Evolutionary conservation across 345 rosid species (phyloP).

Genomic region (Triadica sebifera): DNA sequence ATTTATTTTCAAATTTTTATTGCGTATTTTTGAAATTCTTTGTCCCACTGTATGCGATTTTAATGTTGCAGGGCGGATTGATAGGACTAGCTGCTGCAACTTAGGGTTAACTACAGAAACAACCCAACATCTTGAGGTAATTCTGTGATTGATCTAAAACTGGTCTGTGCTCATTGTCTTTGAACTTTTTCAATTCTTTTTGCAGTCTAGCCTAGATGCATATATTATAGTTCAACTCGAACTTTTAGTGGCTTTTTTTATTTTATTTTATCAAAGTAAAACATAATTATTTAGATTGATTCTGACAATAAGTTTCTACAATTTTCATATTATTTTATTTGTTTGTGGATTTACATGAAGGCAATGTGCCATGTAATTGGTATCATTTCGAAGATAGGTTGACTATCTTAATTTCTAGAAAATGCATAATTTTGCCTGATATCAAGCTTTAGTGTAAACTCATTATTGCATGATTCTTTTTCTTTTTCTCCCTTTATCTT

Average conservation of each 20-base stretch:
- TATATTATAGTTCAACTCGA: background rate
- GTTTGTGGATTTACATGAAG: background rate
- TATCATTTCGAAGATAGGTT: background rate
- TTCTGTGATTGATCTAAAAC: slow-evolving; percentile 12
- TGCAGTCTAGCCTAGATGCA: background rate
- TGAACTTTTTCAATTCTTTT: no score
- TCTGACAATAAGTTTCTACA: background rate
- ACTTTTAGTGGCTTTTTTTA: background rate
- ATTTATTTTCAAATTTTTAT: no score
- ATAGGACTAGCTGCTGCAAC: no score
- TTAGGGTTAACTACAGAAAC: slow-evolving; percentile 66
- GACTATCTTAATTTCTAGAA: no score
- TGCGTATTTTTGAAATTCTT: no score
- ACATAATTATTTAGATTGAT: background rate
- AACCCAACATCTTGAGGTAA: slow-evolving; percentile 92
- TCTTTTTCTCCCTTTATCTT: background rate
- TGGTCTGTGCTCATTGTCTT: background rate
- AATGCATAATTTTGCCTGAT: background rate
- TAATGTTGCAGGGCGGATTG: no score
- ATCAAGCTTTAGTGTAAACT: no score
- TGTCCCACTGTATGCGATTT: no score
- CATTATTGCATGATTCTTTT: no score
- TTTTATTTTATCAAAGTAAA: background rate
- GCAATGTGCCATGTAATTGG: background rate
- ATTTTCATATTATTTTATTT: background rate